These are phyloP conservation scores for Ceratobasidium papillatum DNA, from an alignment of 1,284 basidiomycete genomes.

Conservation along the genomic window DNA sequence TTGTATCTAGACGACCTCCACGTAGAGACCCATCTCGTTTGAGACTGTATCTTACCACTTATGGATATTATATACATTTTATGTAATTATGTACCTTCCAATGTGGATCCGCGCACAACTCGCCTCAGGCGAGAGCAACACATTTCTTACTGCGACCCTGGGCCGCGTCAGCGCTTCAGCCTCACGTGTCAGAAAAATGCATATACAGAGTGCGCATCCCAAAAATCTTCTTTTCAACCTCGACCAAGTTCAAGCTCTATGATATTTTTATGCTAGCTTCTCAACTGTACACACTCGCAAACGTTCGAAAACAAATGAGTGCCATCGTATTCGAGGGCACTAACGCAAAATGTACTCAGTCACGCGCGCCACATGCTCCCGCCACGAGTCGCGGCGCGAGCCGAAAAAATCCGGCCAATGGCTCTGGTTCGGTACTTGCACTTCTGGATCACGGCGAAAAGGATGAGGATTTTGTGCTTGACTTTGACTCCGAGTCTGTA, in stretches of 20 bases:
- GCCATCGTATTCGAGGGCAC: not conserved
- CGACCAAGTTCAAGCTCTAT: conserved; percentile 12
- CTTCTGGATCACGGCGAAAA: conserved; percentile 14
- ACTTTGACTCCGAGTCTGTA: conserved; percentile 29
- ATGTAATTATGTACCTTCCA: not conserved
- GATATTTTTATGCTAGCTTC: conserved; percentile 2
- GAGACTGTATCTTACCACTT: not conserved
- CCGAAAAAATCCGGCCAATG: not conserved
- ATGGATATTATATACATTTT: conserved; percentile 26
- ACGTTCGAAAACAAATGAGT: conserved; percentile 20
- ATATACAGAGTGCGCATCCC: conserved; percentile 27
- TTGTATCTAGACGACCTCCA: no score
- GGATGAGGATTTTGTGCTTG: conserved; percentile 26
- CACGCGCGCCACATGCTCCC: not conserved
- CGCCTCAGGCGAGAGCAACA: not conserved
- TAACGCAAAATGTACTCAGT: not conserved
- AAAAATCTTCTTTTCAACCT: not conserved
- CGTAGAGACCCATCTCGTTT: not conserved
- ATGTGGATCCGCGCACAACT: not conserved
- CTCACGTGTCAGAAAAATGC: conserved; percentile 27
- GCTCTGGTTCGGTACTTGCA: conserved; percentile 2
- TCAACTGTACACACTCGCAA: conserved; percentile 6
- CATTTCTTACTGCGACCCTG: not conserved
- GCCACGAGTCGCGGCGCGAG: not conserved
- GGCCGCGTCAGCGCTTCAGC: conserved; percentile 25